Conservation (phyloP, 2,329 filamentous ascomycete genomes). For the Fusarium sp. region DNA sequence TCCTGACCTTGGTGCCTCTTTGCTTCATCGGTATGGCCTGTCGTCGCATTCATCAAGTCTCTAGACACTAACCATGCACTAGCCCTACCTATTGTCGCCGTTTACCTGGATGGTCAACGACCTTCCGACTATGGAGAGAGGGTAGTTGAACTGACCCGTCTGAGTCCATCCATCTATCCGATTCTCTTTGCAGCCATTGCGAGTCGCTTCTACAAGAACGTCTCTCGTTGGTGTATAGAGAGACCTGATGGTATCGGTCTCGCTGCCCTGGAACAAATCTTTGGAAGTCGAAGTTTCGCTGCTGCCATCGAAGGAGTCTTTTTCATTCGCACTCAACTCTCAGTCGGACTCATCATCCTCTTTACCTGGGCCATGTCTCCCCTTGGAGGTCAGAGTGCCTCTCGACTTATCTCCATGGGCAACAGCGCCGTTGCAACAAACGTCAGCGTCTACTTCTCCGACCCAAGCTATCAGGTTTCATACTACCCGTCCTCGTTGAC, state of each 20-base stretch:
- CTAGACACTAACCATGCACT: background rate
- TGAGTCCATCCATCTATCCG: slow-evolving; percentile 8
- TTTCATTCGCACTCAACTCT: background rate
- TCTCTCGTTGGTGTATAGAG: slow-evolving; percentile 11
- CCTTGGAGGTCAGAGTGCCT: slow-evolving; percentile 13
- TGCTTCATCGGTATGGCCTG: background rate
- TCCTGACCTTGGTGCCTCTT: background rate
- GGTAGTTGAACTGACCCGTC: background rate
- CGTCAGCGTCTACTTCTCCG: background rate
- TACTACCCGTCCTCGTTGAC: background rate
- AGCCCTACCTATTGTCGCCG: background rate
- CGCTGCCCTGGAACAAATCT: slow-evolving; percentile 14
- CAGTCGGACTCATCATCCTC: background rate
- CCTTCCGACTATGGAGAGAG: background rate
- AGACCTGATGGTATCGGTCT: slow-evolving; percentile 2
- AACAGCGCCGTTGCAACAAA: background rate
- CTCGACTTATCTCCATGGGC: background rate
- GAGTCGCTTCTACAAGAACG: slow-evolving; percentile 10
- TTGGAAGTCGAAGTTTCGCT: slow-evolving; percentile 23
- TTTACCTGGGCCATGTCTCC: slow-evolving; percentile 11
- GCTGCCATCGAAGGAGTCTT: slow-evolving; percentile 5
- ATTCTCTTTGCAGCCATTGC: slow-evolving; percentile 12
- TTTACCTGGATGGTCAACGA: background rate
- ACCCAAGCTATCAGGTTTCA: background rate
- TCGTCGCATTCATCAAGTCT: too few relatives aligned